These are phyloP conservation scores for Pelargonium cotyledonis DNA, from an alignment of 441 rosid species.

Conservation along the genomic window DNA sequence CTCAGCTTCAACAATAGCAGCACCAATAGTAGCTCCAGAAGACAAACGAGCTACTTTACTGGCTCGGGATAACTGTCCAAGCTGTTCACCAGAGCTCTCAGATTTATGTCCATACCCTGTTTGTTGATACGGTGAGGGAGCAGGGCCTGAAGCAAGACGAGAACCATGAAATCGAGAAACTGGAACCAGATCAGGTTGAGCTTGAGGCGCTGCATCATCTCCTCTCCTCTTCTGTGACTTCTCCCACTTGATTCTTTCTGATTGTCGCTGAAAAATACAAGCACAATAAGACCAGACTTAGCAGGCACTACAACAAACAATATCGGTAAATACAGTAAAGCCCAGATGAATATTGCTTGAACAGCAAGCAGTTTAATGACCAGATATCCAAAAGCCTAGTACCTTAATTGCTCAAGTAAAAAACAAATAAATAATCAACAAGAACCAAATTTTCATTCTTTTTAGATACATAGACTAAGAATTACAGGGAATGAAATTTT, in stretches of 20 bases:
- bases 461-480: no score
- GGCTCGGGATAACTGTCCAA: conserved; percentile 17
- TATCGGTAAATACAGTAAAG: not conserved
- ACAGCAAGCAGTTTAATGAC: not conserved
- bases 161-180: conserved; percentile 74
- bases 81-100: conserved; percentile 1
- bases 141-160: conserved; percentile 85
- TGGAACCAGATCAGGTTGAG: conserved; percentile 66
- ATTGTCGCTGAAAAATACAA: conserved; percentile 55
- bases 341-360: not conserved
- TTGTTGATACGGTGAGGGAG: conserved; percentile 72
- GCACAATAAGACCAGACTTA: conserved; percentile 10
- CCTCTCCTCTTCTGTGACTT: conserved; percentile 51
- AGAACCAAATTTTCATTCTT: no score
- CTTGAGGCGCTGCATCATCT: conserved; percentile 51
- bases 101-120: conserved; percentile 12
- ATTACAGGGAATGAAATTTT: no score
- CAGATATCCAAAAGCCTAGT: not conserved
- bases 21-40: conserved; percentile 57
- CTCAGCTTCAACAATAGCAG: conserved; percentile 80
- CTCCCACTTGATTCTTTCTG: conserved; percentile 63
- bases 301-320: not conserved
- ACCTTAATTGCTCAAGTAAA: no score
- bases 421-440: no score
- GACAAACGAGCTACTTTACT: conserved; percentile 46